A percentile compares a stretch with the other conserved stretches of the same genome.
These are phyloP conservation scores for Suillus variegatus DNA, from an alignment of 768 basidiomycete genomes.

Conservation along the genomic window DNA sequence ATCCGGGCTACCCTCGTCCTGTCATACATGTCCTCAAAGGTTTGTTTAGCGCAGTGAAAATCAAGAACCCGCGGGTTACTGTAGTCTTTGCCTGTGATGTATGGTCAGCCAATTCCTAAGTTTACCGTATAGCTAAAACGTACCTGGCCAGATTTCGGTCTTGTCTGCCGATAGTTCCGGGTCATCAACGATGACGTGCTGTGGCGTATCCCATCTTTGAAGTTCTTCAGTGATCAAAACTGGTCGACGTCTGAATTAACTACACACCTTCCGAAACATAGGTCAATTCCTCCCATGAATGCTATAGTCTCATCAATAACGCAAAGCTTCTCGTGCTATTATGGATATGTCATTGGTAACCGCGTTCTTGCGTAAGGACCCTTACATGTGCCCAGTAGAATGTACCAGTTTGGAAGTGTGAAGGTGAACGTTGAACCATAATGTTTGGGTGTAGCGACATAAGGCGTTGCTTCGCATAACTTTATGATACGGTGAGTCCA, in stretches of 20 bases:
- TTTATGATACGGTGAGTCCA: constrained; percentile 27
- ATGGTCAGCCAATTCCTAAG: background rate
- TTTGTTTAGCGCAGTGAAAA: constrained; percentile 82
- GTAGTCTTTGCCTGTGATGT: constrained; percentile 81
- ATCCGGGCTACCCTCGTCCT: constrained; percentile 86
- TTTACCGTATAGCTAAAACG: constrained; percentile 1
- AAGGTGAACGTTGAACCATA: constrained; percentile 95
- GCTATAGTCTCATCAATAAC: constrained; percentile 97
- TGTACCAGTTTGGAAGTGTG: constrained; percentile 95
- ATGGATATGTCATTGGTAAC: constrained; percentile 6
- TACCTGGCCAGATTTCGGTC: constrained; percentile 87
- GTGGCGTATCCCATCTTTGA: constrained; percentile 91
- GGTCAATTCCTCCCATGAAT: constrained; percentile 96
- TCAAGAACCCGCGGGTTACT: constrained; percentile 87
- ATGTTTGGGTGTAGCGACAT: constrained; percentile 86
- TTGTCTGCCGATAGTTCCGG: constrained; percentile 58
- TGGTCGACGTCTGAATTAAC: background rate
- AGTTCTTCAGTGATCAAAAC: constrained; percentile 6
- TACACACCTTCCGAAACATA: constrained; percentile 81
- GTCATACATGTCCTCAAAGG: constrained; percentile 95
- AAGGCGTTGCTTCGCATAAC: constrained; percentile 86
- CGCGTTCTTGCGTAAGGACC: constrained; percentile 8
- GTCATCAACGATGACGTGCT: constrained; percentile 89
- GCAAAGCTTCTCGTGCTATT: constrained; percentile 94
- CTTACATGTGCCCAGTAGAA: constrained; percentile 98